Percentiles rank a stretch among this genome's conserved stretches.
Evolutionary conservation across 768 basidiomycete species (phyloP).

Genomic region (Boletus sensibilis): DNA sequence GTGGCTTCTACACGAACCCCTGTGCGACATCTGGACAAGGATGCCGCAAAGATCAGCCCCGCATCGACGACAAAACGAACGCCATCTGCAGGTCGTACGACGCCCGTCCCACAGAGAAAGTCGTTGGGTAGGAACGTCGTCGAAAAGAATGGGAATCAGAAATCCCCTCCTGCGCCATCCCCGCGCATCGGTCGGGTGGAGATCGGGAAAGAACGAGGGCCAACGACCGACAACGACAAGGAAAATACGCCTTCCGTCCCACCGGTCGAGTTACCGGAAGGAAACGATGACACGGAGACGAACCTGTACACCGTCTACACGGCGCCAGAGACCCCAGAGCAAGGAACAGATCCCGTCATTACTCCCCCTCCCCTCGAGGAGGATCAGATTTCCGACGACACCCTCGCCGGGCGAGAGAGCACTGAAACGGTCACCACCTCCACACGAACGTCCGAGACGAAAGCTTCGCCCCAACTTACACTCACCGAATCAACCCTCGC

Average conservation of each 20-base stretch:
- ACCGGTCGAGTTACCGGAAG: slow-evolving; percentile 35
- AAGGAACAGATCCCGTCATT: slow-evolving; percentile 3
- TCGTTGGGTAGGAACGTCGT: slow-evolving; percentile 11
- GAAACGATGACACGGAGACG: slow-evolving; percentile 38
- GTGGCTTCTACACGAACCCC: slow-evolving; percentile 25
- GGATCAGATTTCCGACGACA: slow-evolving; percentile 15
- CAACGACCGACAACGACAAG: slow-evolving; percentile 31
- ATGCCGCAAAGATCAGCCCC: slow-evolving; percentile 24
- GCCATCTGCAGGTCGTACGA: slow-evolving; percentile 24
- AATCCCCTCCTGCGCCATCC: slow-evolving; percentile 14
- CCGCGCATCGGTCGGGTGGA: slow-evolving; percentile 19
- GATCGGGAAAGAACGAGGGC: slow-evolving; percentile 35
- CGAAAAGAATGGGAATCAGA: slow-evolving; percentile 17
- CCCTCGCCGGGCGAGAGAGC: slow-evolving; percentile 25
- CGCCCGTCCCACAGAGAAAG: slow-evolving; percentile 22
- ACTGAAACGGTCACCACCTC: slow-evolving; percentile 29
- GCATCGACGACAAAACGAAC: slow-evolving; percentile 18
- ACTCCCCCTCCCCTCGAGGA: slow-evolving; percentile 16
- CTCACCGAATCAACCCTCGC: slow-evolving; percentile 29
- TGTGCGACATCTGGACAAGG: slow-evolving; percentile 26
- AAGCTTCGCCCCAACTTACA: slow-evolving; percentile 14
- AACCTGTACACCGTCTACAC: slow-evolving; percentile 22
- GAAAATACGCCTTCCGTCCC: slow-evolving; percentile 13
- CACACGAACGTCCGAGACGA: slow-evolving; percentile 19
- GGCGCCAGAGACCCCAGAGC: slow-evolving; percentile 15